Percentiles rank a stretch among this genome's conserved stretches.
These are phyloP conservation scores for Rhodofomes roseus DNA, from an alignment of 1,284 basidiomycete species.

Conservation along the genomic window DNA sequence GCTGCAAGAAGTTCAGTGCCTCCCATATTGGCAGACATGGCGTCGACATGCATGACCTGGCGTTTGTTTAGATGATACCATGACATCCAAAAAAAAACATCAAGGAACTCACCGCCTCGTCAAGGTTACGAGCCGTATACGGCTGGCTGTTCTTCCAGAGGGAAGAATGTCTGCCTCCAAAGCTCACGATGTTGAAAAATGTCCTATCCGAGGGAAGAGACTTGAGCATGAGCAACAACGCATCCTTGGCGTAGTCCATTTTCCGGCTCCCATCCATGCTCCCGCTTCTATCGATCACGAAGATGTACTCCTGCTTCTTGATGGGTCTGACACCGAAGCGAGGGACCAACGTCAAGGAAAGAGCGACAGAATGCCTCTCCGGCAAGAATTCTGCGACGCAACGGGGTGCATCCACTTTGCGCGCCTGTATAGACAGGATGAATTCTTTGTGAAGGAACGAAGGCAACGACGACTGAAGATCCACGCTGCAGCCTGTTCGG, in stretches of 20 bases:
- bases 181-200: slow-evolving; percentile 49
- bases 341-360: slow-evolving; percentile 43
- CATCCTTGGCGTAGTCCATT: slow-evolving; percentile 37
- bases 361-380: slow-evolving; percentile 30
- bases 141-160: slow-evolving; percentile 35
- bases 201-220: slow-evolving; percentile 36
- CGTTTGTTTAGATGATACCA: too few relatives aligned
- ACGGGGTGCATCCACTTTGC: slow-evolving; percentile 44
- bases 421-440: slow-evolving; percentile 40
- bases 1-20: slow-evolving; percentile 47
- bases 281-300: slow-evolving; percentile 43
- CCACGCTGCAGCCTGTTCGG: slow-evolving; percentile 29
- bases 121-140: slow-evolving; percentile 28
- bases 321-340: slow-evolving; percentile 39
- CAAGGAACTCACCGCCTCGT: not conserved
- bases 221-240: slow-evolving; percentile 36
- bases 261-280: slow-evolving; percentile 36
- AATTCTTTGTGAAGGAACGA: slow-evolving; percentile 44
- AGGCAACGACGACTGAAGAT: slow-evolving; percentile 35
- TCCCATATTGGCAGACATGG: slow-evolving; percentile 39
- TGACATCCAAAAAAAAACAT: not conserved
- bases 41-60: slow-evolving; percentile 28
- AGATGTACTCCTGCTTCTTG: slow-evolving; percentile 41
- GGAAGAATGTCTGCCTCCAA: slow-evolving; percentile 30
- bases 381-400: slow-evolving; percentile 54